Evolutionary conservation across 192 early-diverging fungal genomes (phyloP).

Genomic region (Backusella australiensis): DNA sequence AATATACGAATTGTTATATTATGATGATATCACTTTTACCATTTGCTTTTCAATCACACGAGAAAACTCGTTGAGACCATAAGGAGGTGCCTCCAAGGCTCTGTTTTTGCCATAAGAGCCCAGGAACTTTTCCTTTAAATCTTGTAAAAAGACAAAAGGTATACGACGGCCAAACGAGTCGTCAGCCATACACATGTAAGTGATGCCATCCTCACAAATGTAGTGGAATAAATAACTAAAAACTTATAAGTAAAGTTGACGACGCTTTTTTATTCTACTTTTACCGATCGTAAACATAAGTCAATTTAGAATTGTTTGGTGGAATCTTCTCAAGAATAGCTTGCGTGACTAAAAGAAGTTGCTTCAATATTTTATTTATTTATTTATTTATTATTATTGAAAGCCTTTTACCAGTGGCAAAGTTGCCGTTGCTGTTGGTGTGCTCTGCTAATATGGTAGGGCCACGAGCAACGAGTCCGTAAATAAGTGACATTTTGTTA

Average conservation of each 20-base stretch:
- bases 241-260: neutral
- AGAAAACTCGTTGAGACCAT: conserved; percentile 83
- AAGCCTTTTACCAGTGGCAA: conserved; percentile 56
- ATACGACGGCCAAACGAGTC: conserved; percentile 67
- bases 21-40: conserved; percentile 41
- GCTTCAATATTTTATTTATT: neutral
- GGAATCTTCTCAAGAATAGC: conserved; percentile 89
- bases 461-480: conserved; percentile 78
- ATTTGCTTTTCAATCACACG: conserved; percentile 79
- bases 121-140: conserved; percentile 67
- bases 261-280: neutral
- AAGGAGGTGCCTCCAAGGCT: conserved; percentile 56
- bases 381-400: neutral
- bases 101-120: conserved; percentile 53
- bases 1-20: no score
- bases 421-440: conserved; percentile 80
- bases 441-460: conserved; percentile 80
- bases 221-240: conserved; percentile 88
- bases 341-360: conserved; percentile 58
- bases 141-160: conserved; percentile 90
- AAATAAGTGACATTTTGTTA: conserved; percentile 67
- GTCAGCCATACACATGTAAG: conserved; percentile 88
- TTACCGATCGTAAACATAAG: conserved; percentile 87
- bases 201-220: conserved; percentile 73
- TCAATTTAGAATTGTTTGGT: conserved; percentile 86